Base-by-base conservation (phyloP, 148 eudicot genomes). In the Camellia sinensis region DNA sequence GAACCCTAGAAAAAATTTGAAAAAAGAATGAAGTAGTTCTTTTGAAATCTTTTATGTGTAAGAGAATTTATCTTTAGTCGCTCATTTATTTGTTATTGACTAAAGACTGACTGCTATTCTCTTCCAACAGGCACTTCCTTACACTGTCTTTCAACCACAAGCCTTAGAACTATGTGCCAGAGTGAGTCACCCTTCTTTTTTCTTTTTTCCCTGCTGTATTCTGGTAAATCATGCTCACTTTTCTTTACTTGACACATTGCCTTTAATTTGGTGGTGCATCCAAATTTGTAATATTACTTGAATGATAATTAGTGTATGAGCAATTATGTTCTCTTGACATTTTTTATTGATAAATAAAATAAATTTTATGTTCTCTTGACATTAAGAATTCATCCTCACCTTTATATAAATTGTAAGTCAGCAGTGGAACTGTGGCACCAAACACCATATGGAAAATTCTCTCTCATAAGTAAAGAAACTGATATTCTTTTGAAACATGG, bases 121-220 rank as follows among this genome's bases (percentile, higher is more conserved):
- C 45, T 67, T 74, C 50, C 69, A 48, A 69, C 89, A 93, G 98
- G 92, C 73, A 74, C 91, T 95, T 85, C 91, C 92, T 69, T 90
- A 82, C 79, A 81, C 50, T 21, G 92, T 88, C 68, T 95, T 95
- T 82, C 97, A 95, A 87, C 89, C 93, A 57, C 95, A 89, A 87
- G 88, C 98, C 50, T 81, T 95, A 85, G 98, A 93, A 80, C 94
- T 91, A 56, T 95, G 98, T 87, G 94, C 98, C 71, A 88, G 97
- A 84, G 96, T 95, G 86, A 89, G 97, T 64, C 60, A 59, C n/a
- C 76, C 15, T 50, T 17, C 15, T 45, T 44, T 11, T 19, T 67
- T 37, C 15, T 45, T 44, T 11, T 19, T 67, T 37, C 13, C 59
- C 37, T n/a, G 50, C 8, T 48, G 67, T 7, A 10, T 57, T 43